Conservation (phyloP, 179 eudicot species). For the Drosera spatulata region DNA sequence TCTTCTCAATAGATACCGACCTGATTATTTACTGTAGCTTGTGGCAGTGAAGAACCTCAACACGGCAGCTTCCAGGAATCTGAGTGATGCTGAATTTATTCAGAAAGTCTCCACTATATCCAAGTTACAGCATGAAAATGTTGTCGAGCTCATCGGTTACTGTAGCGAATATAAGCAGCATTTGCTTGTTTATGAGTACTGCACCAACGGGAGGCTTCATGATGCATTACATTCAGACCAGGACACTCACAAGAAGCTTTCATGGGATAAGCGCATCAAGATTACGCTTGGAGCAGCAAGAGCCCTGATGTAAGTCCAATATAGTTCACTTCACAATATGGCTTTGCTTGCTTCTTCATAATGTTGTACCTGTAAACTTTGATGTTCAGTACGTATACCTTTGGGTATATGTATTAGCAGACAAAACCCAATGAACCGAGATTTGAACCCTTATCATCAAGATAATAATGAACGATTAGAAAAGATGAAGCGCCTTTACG, state of each 20-base stretch:
- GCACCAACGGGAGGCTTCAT: constrained; percentile 52
- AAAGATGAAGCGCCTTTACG: no score
- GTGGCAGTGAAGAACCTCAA: constrained; percentile 82
- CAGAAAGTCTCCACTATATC: constrained; percentile 46
- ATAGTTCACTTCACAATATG: not conserved
- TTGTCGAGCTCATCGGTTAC: constrained; percentile 65
- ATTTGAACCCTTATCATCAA: no score
- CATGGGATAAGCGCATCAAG: constrained; percentile 67
- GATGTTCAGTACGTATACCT: no score
- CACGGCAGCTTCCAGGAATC: constrained; percentile 24
- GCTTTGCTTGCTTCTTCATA: not conserved
- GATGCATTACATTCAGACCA: constrained; percentile 72
- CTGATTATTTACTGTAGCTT: constrained; percentile 18
- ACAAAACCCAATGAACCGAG: no score
- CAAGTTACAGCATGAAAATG: constrained; percentile 48
- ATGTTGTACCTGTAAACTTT: not conserved
- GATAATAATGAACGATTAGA: no score
- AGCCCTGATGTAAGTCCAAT: constrained; percentile 78
- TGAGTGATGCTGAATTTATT: constrained; percentile 49
- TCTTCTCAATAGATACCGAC: no score
- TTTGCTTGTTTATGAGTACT: constrained; percentile 51
- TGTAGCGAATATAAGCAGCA: constrained; percentile 69
- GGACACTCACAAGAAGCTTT: constrained; percentile 48
- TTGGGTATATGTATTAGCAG: no score
- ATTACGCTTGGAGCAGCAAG: constrained; percentile 79